Evolutionary conservation across 768 basidiomycete genomes (phyloP), one percentile per base, ranked within the genome.

Genomic region (Melanogaster broomeanus): DNA sequence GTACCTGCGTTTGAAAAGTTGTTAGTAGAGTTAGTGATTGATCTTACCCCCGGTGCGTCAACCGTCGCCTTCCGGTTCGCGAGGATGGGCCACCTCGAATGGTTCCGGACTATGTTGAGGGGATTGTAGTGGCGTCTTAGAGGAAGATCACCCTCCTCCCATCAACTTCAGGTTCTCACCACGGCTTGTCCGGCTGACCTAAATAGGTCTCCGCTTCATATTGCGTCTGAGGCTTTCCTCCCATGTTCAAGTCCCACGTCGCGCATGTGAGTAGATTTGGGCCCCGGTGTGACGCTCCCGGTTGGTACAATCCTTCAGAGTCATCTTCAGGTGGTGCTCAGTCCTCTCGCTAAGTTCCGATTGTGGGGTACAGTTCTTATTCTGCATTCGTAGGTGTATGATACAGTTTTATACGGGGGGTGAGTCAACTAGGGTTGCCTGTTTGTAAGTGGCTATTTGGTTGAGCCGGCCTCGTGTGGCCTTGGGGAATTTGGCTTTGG

Each of bases 111-210:
- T 45, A 28, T 45, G 43, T 45, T 19, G 19, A 16, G n/a, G 27
- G 43, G 43, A 41, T 24, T 41, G 22, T 5, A 15, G 10, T 12
- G 11, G 22, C 21, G 18, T 41, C 22, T 18, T 6, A 21, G 39
- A 22, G 22, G 39, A 24, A 18, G 22, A 41, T 41, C 18, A 13
- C 22, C 12, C 18, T 8, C 39, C 22, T 41, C 39, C 39, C 22
- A 1, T 9, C 21, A 11, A 48, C 47, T 48, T 48, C 1, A 48
- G 47, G 33, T 11, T 48, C 47, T 48, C 47, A n/a, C 33, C 47
- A 40, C 35, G 47, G 47, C 22, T 35, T 19, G 15, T 40, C 38
- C n/a, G n/a, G 24, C 39, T 2, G 39, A 21, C 47, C 47, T 48
- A 40, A 48, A 48, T 48, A 48, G 38, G 47, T 41, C 39, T 16